These are phyloP conservation scores for Paraphoma sp. DNA, from an alignment of 2,329 filamentous ascomycete species.

Conservation along the genomic window DNA sequence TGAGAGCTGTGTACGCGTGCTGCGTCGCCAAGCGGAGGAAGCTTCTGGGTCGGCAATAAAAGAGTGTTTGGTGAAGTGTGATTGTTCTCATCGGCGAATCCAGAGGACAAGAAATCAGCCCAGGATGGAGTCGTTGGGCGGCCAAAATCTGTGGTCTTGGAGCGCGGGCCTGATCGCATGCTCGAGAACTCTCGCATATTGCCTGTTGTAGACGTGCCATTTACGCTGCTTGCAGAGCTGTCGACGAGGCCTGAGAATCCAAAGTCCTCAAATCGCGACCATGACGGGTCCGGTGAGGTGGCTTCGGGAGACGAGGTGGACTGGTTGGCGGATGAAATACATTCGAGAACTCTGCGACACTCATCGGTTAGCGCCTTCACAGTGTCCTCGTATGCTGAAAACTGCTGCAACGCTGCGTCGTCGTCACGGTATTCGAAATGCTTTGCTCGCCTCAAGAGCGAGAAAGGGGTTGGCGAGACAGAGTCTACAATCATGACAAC, in stretches of 20 bases:
- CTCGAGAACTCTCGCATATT: conserved; percentile 75
- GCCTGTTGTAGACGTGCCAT: conserved; percentile 29
- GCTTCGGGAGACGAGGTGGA: conserved; percentile 68
- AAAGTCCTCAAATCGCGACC: conserved; percentile 96
- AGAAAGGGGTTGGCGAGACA: conserved; percentile 93
- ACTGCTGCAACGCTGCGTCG: conserved; percentile 82
- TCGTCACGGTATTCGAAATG: conserved; percentile 95
- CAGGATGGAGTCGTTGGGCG: conserved; percentile 95
- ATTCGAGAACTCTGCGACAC: conserved; percentile 86
- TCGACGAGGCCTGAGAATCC: conserved; percentile 82
- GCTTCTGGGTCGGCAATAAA: conserved; percentile 88
- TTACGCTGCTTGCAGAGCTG: conserved; percentile 59
- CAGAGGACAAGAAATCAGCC: conserved; percentile 96
- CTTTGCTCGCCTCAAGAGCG: conserved; percentile 85
- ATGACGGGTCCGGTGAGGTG: conserved; percentile 73
- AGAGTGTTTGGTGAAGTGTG: conserved; percentile 69
- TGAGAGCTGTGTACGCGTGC: conserved; percentile 82
- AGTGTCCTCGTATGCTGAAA: conserved; percentile 88
- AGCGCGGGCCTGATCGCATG: conserved; percentile 70
- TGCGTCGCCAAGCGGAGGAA: conserved; percentile 78
- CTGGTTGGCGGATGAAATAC: conserved; percentile 88
- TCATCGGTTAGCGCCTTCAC: conserved; percentile 89
- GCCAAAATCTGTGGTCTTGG: conserved; percentile 70
- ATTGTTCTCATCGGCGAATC: conserved; percentile 81
- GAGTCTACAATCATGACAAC: conserved; percentile 97